Evolutionary conservation across 1,284 basidiomycete genomes (phyloP).

Genomic region (Cystobasidium pallidum): DNA sequence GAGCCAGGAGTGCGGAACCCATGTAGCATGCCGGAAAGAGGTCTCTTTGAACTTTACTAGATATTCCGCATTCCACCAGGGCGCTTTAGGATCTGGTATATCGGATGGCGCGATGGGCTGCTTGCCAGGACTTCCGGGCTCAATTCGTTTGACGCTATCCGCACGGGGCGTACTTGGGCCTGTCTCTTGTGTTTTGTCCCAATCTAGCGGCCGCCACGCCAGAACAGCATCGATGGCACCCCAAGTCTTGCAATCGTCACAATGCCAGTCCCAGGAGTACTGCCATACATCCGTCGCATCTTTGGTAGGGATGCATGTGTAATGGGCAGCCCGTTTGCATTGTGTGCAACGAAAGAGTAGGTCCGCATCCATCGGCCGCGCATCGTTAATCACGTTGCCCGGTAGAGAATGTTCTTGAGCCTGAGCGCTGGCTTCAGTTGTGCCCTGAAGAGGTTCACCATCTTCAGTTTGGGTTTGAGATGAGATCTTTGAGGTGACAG

Average conservation of each 20-base stretch:
- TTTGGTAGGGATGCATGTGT: slow-evolving; percentile 47
- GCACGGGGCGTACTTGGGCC: slow-evolving; percentile 17
- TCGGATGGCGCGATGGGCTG: slow-evolving; percentile 40
- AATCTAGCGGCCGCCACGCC: slow-evolving; percentile 74
- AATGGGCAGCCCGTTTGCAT: slow-evolving; percentile 51
- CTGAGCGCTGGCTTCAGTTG: no score
- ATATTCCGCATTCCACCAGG: slow-evolving; percentile 73
- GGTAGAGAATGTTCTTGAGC: neutral
- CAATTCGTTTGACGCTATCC: slow-evolving; percentile 1
- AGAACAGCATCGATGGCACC: slow-evolving; percentile 79
- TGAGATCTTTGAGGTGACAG: slow-evolving; percentile 19
- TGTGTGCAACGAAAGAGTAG: slow-evolving; percentile 31
- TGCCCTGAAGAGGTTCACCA: no score
- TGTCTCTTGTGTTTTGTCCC: slow-evolving; percentile 30
- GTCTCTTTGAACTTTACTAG: slow-evolving; percentile 81
- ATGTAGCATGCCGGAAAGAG: slow-evolving; percentile 68
- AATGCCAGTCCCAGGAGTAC: slow-evolving; percentile 65
- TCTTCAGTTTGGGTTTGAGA: neutral
- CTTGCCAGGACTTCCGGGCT: slow-evolving; percentile 25
- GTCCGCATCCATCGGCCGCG: slow-evolving; percentile 1
- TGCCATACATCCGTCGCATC: slow-evolving; percentile 43
- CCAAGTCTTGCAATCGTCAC: slow-evolving; percentile 77
- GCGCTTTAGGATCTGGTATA: slow-evolving; percentile 58
- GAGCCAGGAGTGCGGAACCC: slow-evolving; percentile 78
- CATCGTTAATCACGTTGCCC: neutral